A percentile compares a stretch with the other conserved stretches of the same genome.
phyloP scores from a whole-genome alignment of 345 rosid species.

The Zanthoxylum bungeanum region DNA sequence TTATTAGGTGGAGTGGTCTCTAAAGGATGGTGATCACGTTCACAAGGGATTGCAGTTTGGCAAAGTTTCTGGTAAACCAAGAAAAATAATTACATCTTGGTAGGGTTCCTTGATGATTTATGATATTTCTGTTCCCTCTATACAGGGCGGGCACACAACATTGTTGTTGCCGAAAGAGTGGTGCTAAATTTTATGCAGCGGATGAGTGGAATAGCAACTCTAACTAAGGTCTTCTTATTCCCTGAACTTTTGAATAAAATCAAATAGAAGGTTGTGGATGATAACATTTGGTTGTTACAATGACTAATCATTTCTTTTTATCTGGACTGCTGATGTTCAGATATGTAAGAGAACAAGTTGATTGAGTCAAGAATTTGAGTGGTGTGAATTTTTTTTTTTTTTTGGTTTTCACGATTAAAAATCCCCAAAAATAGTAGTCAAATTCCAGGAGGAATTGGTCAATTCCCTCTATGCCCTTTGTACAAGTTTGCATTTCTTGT shows the following conservation, averaged over 20 bases:
- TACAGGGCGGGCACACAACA: constrained; percentile 76
- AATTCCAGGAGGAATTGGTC: not conserved
- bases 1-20: constrained; percentile 79
- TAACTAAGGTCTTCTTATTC: constrained; percentile 62
- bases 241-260: constrained; percentile 1
- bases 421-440: not conserved
- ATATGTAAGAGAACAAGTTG: not conserved
- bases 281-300: not conserved
- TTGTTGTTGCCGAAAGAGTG: constrained; percentile 90
- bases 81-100: not conserved
- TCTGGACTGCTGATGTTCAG: not conserved
- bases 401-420: not conserved
- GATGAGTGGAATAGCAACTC: constrained; percentile 98
- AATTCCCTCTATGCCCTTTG: not conserved
- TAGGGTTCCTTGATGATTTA: not conserved
- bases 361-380: too few relatives aligned
- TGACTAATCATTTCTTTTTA: not conserved
- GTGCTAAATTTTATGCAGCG: constrained; percentile 94
- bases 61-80: constrained; percentile 62
- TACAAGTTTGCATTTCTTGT: not conserved
- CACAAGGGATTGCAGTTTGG: constrained; percentile 88
- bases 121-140: not conserved
- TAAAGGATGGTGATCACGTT: constrained; percentile 79
- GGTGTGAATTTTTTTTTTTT: too few relatives aligned
- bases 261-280: not conserved